Conservation (phyloP, 2,329 filamentous ascomycete genomes). For the Zymoseptoria ardabiliae region DNA sequence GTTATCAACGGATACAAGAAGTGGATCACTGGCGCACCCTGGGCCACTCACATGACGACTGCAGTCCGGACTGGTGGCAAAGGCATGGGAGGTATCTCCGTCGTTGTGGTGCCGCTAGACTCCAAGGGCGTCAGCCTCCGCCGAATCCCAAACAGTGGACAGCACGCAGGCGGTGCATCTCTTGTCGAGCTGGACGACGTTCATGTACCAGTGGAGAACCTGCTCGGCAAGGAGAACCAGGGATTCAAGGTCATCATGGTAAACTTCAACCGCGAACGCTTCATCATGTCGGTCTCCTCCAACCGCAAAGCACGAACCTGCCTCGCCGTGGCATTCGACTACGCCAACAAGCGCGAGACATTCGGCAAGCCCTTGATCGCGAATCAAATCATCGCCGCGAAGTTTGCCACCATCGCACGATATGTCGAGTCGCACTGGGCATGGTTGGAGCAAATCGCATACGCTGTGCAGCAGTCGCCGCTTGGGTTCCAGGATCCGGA, state of each 20-base stretch:
- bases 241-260: slow-evolving; percentile 53
- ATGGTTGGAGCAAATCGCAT: slow-evolving; percentile 27
- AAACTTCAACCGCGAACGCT: slow-evolving; percentile 54
- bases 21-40: slow-evolving; percentile 49
- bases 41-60: slow-evolving; percentile 39
- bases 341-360: slow-evolving; percentile 28
- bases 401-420: slow-evolving; percentile 27
- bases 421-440: slow-evolving; percentile 29
- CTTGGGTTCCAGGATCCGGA: slow-evolving; percentile 29
- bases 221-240: slow-evolving; percentile 48
- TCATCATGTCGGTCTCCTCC: slow-evolving; percentile 49
- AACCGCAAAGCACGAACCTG: slow-evolving; percentile 47
- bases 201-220: slow-evolving; percentile 45
- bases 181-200: slow-evolving; percentile 50
- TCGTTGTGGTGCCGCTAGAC: slow-evolving; percentile 50
- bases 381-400: slow-evolving; percentile 29
- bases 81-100: slow-evolving; percentile 42
- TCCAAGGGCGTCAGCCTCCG: slow-evolving; percentile 45
- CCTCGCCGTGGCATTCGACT: slow-evolving; percentile 23
- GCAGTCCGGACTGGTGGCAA: slow-evolving; percentile 53
- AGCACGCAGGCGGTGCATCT: slow-evolving; percentile 53
- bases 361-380: slow-evolving; percentile 30
- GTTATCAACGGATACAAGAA: slow-evolving; percentile 58
- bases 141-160: slow-evolving; percentile 57
- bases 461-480: slow-evolving; percentile 24